Evolutionary conservation across 148 eudicot genomes (phyloP), one percentile per base, ranked within the genome.

Genomic region (Spergularia bocconei): DNA sequence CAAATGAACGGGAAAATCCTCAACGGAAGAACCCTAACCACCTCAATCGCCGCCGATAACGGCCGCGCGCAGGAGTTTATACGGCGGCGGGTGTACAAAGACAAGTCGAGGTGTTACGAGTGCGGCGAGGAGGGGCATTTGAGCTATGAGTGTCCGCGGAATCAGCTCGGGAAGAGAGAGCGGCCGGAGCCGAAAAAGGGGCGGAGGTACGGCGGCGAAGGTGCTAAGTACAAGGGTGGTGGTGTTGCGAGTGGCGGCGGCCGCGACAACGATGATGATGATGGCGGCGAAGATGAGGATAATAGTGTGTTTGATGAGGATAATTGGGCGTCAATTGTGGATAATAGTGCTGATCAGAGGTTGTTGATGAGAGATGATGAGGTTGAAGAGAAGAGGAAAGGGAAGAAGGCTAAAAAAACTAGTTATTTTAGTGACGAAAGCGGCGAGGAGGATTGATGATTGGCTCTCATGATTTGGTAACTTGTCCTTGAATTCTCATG

Each of bases 251-350:
- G 76, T 60, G 83, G 69, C n/a, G 86, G 62, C 50, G 82, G 63
- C 47, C 36, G 36, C 1, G 36, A 29, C 36, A 29, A 29, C 36
- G 36, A 29, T 29, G 88, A 69, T 29, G 88, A 69, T 65, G 83
- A 58, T 54, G 88, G 77, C 7, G 76, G 63, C 16, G 89, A 76
- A 16, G 86, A 71, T 13, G 93, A 72, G 2, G 83, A 50, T 50
- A 86, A 47, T 44, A 70, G 66, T 68, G 73, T 56, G 68, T 85
- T 90, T 72, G 95, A 85, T 57, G 88, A 85, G 65, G 96, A 89
- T 63, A 88, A 92, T 80, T 93, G 98, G 98, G 98, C 98, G 20
- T 93, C 96, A 4, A 90, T 84, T 69, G 98, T 93, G 81, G 98
- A 93, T 77, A 72, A 68, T 9, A 88, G 72, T 52, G 96, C 90